Percentiles rank a stretch among this genome's conserved stretches.
Conservation (phyloP, 768 basidiomycete genomes). For the Agaricus blazei region DNA sequence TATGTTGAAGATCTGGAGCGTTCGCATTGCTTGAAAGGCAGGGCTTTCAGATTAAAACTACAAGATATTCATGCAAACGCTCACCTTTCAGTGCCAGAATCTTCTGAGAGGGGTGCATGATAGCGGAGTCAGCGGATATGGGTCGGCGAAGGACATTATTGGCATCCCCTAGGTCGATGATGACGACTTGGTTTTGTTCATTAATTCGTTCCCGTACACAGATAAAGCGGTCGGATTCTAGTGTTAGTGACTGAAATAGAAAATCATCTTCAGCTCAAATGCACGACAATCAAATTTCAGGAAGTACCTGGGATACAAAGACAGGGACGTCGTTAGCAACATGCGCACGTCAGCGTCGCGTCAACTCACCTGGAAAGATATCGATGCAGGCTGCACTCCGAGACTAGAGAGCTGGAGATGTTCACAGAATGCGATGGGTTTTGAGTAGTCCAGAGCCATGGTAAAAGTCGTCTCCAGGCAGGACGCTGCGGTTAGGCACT, state of each 20-base stretch:
- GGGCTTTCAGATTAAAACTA: neutral
- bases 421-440: conserved; percentile 87
- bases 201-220: conserved; percentile 95
- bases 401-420: conserved; percentile 93
- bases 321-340: conserved; percentile 19
- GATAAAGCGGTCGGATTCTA: conserved; percentile 98
- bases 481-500: conserved; percentile 8
- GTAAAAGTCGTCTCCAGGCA: conserved; percentile 15
- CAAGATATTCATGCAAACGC: conserved; percentile 14
- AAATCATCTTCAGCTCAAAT: neutral
- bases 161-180: conserved; percentile 95
- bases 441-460: conserved; percentile 49
- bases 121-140: conserved; percentile 97
- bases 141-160: conserved; percentile 95
- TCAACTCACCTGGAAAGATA: conserved; percentile 86
- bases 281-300: neutral
- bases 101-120: conserved; percentile 97
- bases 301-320: conserved; percentile 23
- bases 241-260: conserved; percentile 68
- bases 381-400: conserved; percentile 93
- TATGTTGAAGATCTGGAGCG: conserved; percentile 97
- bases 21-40: conserved; percentile 67
- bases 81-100: conserved; percentile 91
- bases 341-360: conserved; percentile 32
- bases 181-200: conserved; percentile 96